These are phyloP conservation scores for Linum tenue DNA, from an alignment of 345 rosid species.

Conservation along the genomic window DNA sequence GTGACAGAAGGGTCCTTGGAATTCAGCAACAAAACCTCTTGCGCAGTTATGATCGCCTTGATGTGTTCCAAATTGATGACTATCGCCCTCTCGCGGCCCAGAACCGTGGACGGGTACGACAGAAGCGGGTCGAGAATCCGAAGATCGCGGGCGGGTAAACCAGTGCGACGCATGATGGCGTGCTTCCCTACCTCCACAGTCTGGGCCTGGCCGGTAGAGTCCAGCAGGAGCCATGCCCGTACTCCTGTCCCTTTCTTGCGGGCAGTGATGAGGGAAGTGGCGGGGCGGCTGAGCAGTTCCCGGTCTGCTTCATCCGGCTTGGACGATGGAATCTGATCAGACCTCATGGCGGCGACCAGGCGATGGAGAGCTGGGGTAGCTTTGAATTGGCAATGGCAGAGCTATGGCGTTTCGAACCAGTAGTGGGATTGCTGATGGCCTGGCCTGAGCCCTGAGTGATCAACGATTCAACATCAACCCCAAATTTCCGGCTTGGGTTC, in stretches of 20 bases:
- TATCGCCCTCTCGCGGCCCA: slow-evolving; percentile 44
- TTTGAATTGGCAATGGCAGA: too few species aligned
- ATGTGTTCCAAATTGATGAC: slow-evolving; percentile 46
- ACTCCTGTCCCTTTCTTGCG: slow-evolving; percentile 63
- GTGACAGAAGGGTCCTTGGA: slow-evolving; percentile 51
- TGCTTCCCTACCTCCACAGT: slow-evolving; percentile 31
- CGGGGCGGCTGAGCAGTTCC: slow-evolving; percentile 11
- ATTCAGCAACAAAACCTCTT: slow-evolving; percentile 35
- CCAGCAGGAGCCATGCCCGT: slow-evolving; percentile 20
- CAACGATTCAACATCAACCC: too few species aligned
- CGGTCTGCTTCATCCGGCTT: slow-evolving; percentile 8
- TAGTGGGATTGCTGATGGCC: too few species aligned
- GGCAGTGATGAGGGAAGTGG: slow-evolving; percentile 8
- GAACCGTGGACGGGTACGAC: slow-evolving; percentile 44
- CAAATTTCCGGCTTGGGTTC: too few species aligned
- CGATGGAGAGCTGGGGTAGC: too few species aligned
- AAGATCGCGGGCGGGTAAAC: slow-evolving; percentile 46
- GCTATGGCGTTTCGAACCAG: too few species aligned
- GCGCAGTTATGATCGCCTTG: slow-evolving; percentile 42
- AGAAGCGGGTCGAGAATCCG: slow-evolving; percentile 42
- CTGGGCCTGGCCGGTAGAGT: background rate
- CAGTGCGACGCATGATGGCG: slow-evolving; percentile 41
- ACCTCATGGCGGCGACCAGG: slow-evolving; percentile 10
- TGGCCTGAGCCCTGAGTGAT: too few species aligned
- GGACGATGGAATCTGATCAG: slow-evolving; percentile 2